Conservation (phyloP, 2,329 filamentous ascomycete genomes). For the Hypomyces perniciosus region DNA sequence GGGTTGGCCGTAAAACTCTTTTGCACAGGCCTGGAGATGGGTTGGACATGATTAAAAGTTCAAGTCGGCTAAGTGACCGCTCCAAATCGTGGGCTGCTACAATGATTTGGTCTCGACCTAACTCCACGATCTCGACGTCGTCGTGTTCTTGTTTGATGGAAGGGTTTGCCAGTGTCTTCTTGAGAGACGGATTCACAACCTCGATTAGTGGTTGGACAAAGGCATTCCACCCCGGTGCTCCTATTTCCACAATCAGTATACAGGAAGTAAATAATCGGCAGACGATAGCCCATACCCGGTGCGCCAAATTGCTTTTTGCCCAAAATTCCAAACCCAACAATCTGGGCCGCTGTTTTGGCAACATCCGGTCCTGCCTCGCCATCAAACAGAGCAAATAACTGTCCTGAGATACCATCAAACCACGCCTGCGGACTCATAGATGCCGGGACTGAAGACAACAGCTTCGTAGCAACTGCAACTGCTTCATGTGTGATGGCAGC, state of each 20-base stretch:
- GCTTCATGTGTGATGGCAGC: conserved; percentile 64
- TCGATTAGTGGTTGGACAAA: conserved; percentile 55
- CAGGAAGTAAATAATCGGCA: neutral
- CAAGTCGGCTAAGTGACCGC: conserved; percentile 48
- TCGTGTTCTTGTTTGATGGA: conserved; percentile 17
- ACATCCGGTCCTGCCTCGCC: conserved; percentile 37
- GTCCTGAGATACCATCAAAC: conserved; percentile 55
- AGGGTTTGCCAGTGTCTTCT: neutral
- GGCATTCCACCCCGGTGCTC: conserved; percentile 53
- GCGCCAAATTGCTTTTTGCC: conserved; percentile 58
- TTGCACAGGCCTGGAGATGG: conserved; percentile 61
- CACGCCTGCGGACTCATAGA: conserved; percentile 50
- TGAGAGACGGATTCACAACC: conserved; percentile 41
- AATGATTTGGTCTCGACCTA: conserved; percentile 38
- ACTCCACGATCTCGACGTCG: conserved; percentile 38
- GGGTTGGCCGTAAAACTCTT: conserved; percentile 51
- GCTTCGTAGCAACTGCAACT: conserved; percentile 54
- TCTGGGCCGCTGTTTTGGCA: conserved; percentile 31
- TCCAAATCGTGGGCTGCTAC: conserved; percentile 43
- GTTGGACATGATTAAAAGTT: conserved; percentile 53
- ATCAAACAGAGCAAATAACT: conserved; percentile 57
- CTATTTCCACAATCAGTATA: conserved; percentile 23
- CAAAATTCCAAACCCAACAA: conserved; percentile 54
- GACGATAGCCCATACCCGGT: conserved; percentile 38
- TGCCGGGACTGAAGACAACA: conserved; percentile 55